Evolutionary conservation across 441 rosid species (phyloP).

Genomic region (Jatropha podagrica): DNA sequence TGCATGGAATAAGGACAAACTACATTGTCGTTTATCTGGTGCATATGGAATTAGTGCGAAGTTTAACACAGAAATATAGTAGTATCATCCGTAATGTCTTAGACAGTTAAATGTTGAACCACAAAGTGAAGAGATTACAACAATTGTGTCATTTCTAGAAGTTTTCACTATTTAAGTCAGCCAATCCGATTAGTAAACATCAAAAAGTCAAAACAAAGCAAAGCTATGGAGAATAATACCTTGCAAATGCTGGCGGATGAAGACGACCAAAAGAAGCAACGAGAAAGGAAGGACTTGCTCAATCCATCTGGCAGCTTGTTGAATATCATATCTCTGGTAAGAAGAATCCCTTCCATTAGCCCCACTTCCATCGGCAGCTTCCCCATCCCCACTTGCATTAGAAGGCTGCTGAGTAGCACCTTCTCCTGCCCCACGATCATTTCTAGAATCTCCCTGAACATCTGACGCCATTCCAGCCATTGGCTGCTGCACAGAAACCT

Average conservation of each 20-base stretch:
- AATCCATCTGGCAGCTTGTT: conserved; percentile 82
- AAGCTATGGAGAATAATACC: conserved; percentile 33
- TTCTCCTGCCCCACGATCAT: conserved; percentile 45
- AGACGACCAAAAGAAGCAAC: conserved; percentile 70
- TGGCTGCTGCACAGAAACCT: conserved; percentile 32
- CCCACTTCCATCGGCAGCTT: conserved; percentile 40
- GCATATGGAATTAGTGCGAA: not conserved
- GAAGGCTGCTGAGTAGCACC: conserved; percentile 43
- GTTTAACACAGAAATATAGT: too few relatives aligned
- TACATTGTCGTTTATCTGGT: not conserved
- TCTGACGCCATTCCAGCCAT: conserved; percentile 32
- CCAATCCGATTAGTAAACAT: not conserved
- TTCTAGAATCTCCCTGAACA: conserved; percentile 44
- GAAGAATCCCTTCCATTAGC: conserved; percentile 61
- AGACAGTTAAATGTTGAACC: not conserved
- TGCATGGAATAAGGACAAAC: not conserved
- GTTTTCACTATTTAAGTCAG: not conserved
- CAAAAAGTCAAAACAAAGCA: not conserved
- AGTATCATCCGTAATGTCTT: not conserved
- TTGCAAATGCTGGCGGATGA: conserved; percentile 84
- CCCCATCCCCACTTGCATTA: conserved; percentile 41
- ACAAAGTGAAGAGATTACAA: not conserved
- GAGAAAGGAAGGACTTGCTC: conserved; percentile 81
- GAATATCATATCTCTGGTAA: conserved; percentile 77
- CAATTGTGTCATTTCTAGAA: not conserved